Percentiles rank a stretch among this genome's conserved stretches.
Evolutionary conservation across 1,284 basidiomycete genomes (phyloP).

Genomic region (Earliella scabrosa): DNA sequence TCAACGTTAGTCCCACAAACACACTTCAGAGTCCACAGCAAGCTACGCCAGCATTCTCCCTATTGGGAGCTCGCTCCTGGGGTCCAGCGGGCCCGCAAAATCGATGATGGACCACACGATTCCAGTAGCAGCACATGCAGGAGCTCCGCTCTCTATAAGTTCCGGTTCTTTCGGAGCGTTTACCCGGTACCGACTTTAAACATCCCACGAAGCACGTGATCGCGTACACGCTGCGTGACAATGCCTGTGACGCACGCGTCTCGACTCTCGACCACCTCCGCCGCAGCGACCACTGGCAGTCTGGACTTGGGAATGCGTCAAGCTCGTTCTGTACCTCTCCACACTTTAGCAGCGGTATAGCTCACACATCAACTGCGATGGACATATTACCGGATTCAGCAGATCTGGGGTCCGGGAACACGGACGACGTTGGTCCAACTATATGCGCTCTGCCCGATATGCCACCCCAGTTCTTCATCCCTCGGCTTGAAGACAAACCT

Average conservation of each 20-base stretch:
- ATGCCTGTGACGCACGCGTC: background rate
- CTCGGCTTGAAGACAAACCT: conserved; percentile 62
- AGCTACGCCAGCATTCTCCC: too few species aligned
- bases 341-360: background rate
- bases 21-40: too few species aligned
- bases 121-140: too few species aligned
- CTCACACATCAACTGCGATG: too few species aligned
- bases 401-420: background rate
- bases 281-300: background rate
- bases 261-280: too few species aligned
- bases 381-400: background rate
- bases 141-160: too few species aligned
- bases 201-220: conserved; percentile 22
- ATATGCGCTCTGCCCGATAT: conserved; percentile 26
- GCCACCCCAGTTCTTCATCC: conserved; percentile 57
- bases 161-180: conserved; percentile 13
- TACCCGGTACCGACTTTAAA: conserved; percentile 9
- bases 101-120: too few species aligned
- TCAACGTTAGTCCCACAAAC: too few species aligned
- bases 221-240: conserved; percentile 1
- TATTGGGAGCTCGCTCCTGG: too few species aligned
- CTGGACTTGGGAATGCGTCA: background rate
- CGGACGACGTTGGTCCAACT: conserved; percentile 1
- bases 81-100: too few species aligned
- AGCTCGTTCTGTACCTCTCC: background rate